Base-by-base conservation (phyloP, 768 basidiomycete genomes). In the Mycena amicta region DNA sequence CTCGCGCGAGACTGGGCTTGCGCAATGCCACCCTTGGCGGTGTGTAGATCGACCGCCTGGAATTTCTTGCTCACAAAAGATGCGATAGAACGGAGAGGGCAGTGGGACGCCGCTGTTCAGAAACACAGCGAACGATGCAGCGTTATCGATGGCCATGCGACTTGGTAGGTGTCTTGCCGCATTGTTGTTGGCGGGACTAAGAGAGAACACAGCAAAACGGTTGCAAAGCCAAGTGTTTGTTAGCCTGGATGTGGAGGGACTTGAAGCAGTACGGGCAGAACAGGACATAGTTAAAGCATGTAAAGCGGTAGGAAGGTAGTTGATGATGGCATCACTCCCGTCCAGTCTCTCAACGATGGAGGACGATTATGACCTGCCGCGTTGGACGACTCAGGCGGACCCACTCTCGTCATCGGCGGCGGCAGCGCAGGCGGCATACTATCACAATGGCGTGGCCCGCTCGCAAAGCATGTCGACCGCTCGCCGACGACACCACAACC, bases 1-100 rank as follows among this genome's bases (percentile, higher is more conserved):
- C 74, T 93, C 53, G 83, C 83, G 66, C 80, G 75, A 57, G 92
- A 94, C 65, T 93, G 92, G 92, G 89, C 88, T 23, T 90, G 86
- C 67, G 91, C 87, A 28, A 91, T 92, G 89, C 90, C 91, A 23
- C 71, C 82, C 4, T 72, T 63, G 61, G 56, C 33, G 56, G 77
- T 78, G 70, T 55, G 77, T 72, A 8, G 4, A 18, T n/a, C 15
- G 18, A 31, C n/a, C n/a, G n/a, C n/a, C n/a, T n/a, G 20, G 16
- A 11, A 2, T 18, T 1, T 1, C n/a, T 28, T 51, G 31, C 37
- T 53, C 20, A 45, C 33, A 27, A 1, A 5, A 4, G 50, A 31
- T 39, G 39, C 33, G 43, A n/a, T 18, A 57, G 61, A 45, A 37
- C 3, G 47, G 55, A 5, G 68, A 74, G 16, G 72, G 76, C 33